These are phyloP conservation scores for Oidium heveae DNA, from an alignment of 2,329 filamentous ascomycete genomes.

Conservation along the genomic window DNA sequence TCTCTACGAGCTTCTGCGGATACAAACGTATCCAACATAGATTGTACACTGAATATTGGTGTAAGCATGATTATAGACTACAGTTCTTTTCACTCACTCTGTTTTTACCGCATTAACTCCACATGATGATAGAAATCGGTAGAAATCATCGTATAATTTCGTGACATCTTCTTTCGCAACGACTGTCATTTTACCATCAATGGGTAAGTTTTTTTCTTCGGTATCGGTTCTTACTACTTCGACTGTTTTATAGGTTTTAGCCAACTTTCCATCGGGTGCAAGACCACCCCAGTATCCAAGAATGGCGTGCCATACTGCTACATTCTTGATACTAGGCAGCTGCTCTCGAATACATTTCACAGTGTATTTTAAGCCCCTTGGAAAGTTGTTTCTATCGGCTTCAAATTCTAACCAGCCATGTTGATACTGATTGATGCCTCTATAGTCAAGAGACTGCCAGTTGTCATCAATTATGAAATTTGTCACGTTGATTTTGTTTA, in stretches of 20 bases:
- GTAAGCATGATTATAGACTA: background rate
- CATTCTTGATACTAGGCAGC: slow-evolving; percentile 50
- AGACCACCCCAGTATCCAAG: slow-evolving; percentile 80
- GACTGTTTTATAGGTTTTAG: slow-evolving; percentile 53
- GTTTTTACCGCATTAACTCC: slow-evolving; percentile 81
- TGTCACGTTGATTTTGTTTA: too few species aligned
- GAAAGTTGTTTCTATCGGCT: slow-evolving; percentile 56
- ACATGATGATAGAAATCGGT: slow-evolving; percentile 45
- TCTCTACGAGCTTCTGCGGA: slow-evolving; percentile 40
- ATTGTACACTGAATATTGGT: slow-evolving; percentile 32
- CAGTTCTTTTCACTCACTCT: slow-evolving; percentile 22
- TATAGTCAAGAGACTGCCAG: slow-evolving; percentile 4
- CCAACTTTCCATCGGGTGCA: slow-evolving; percentile 46
- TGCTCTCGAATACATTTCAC: slow-evolving; percentile 41
- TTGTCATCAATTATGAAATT: too few species aligned
- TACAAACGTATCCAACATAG: slow-evolving; percentile 52
- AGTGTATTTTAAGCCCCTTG: slow-evolving; percentile 48
- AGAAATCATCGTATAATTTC: slow-evolving; percentile 77
- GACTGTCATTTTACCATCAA: slow-evolving; percentile 42
- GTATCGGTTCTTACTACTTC: slow-evolving; percentile 26
- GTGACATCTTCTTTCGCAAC: slow-evolving; percentile 50
- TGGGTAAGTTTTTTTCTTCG: slow-evolving; percentile 20
- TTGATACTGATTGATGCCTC: slow-evolving; percentile 26
- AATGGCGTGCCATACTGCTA: slow-evolving; percentile 88
- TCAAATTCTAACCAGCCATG: slow-evolving; percentile 60